Evolutionary conservation across 2,329 filamentous ascomycete species (phyloP), one percentile per base, ranked within the genome.

Genomic region (Botrytis aclada): DNA sequence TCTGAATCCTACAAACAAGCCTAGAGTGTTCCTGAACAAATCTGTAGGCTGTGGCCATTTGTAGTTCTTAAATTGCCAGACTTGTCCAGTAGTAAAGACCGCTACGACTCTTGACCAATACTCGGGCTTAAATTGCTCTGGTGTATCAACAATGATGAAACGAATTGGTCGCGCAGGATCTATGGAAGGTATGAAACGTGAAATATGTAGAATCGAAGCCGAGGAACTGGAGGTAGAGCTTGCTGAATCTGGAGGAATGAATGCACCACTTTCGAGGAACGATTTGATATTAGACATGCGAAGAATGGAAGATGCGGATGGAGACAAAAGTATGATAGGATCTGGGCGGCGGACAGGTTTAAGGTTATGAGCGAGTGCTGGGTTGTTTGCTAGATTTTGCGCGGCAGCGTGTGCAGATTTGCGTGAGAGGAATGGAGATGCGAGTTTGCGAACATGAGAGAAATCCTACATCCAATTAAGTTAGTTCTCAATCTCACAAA

Each of bases 11-110:
- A 99, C 90, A 80, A 93, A 97, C 67, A 99, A 85, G 72, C 96
- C 96, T 22, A 94, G 86, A 3, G 94, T 93, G 80, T 98, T 93
- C 77, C 90, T 89, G 84, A 99, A 99, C 67, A 99, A 86, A 80
- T 98, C 96, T 22, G 90, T 88, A 0, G 96, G 93, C 72, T 92
- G 91, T 77, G 91, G 91, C 94, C 96, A 99, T 83, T 97, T 97
- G 88, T 99, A 99, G 77, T 90, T 93, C 84, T 98, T 97, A 85
- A 99, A 99, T 83, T 99, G 96, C 96, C 96, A 99, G 16, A 92
- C 90, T 84, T 99, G 96, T 47, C 96, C 96, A 0, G 96, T 99
- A 0, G 96, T 99, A 84, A 99, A 98, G 73, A 99, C 95, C 20
- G 93, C 96, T 2, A 98, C 96, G 10, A 99, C 92, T 69, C 95